Percentiles rank a stretch among this genome's conserved stretches.
Evolutionary conservation across 1,139 yeast species (phyloP).

Genomic region (Hemisphaericaspora lyxosophila): DNA sequence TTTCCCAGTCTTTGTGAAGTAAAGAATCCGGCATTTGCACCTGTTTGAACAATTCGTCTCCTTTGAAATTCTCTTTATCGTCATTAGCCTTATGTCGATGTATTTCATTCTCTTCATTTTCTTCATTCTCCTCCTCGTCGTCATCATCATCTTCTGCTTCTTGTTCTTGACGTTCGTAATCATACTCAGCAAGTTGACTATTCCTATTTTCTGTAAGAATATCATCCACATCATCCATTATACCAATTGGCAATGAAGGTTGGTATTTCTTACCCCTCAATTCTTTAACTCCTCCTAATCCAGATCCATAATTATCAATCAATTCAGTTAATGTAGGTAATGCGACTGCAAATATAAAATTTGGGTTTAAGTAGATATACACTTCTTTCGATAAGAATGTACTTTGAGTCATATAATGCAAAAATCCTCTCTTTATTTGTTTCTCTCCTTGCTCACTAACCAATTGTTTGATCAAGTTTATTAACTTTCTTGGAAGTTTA

Average conservation of each 20-base stretch:
- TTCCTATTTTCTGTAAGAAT: slow-evolving; percentile 38
- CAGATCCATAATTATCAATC: slow-evolving; percentile 61
- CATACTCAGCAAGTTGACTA: slow-evolving; percentile 32
- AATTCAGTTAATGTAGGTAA: slow-evolving; percentile 62
- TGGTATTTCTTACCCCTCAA: slow-evolving; percentile 51
- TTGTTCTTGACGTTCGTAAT: slow-evolving; percentile 28
- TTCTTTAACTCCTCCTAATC: slow-evolving; percentile 52
- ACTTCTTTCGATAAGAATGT: slow-evolving; percentile 41
- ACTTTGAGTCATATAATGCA: slow-evolving; percentile 46
- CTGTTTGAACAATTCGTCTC: slow-evolving; percentile 52
- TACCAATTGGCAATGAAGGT: slow-evolving; percentile 60
- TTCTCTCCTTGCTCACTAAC: slow-evolving; percentile 40
- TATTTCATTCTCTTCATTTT: slow-evolving; percentile 1
- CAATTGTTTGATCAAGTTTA: slow-evolving; percentile 33
- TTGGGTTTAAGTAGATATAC: slow-evolving; percentile 50
- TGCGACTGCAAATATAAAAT: slow-evolving; percentile 48
- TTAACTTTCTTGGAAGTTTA: slow-evolving; percentile 51
- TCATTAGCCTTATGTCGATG: slow-evolving; percentile 4
- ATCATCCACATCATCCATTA: slow-evolving; percentile 65
- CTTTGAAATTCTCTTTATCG: slow-evolving; percentile 24
- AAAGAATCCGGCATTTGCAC: slow-evolving; percentile 51
- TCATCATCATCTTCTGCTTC: slow-evolving; percentile 16
- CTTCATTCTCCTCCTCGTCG: slow-evolving; percentile 11
- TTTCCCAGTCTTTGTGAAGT: slow-evolving; percentile 53
- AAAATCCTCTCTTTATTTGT: slow-evolving; percentile 32